Conservation (phyloP, 257 asterid genomes). For the Penstemon davidsonii region DNA sequence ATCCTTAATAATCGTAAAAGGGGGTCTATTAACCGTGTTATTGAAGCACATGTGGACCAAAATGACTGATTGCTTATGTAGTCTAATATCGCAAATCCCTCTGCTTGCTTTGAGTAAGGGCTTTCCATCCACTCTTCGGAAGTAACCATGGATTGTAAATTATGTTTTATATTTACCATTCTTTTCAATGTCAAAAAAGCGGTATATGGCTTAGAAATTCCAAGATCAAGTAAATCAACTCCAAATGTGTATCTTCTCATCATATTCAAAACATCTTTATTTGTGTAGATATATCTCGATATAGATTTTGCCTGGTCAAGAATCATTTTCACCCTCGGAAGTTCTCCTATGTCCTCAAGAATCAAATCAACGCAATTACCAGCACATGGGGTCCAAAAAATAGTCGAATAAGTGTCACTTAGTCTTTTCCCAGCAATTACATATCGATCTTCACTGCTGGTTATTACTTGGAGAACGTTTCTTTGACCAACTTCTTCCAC, state of each 20-base stretch:
- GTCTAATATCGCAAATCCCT: slow-evolving; percentile 51
- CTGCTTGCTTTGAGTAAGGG: slow-evolving; percentile 62
- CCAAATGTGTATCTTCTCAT: slow-evolving; percentile 74
- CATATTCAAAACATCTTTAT: slow-evolving; percentile 57
- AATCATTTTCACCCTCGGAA: slow-evolving; percentile 48
- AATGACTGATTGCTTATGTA: slow-evolving; percentile 52
- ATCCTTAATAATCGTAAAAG: slow-evolving; percentile 67
- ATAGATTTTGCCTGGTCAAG: slow-evolving; percentile 74
- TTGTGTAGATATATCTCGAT: slow-evolving; percentile 68
- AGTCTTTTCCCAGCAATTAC: slow-evolving; percentile 67
- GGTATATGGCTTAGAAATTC: slow-evolving; percentile 50
- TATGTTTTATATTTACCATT: slow-evolving; percentile 61
- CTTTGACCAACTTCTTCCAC: slow-evolving; percentile 77
- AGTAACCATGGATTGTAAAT: slow-evolving; percentile 73
- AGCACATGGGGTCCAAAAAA: slow-evolving; percentile 92
- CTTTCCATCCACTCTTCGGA: slow-evolving; percentile 87
- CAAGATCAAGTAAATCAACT: slow-evolving; percentile 71
- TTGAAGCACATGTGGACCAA: slow-evolving; percentile 60
- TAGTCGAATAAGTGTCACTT: slow-evolving; percentile 58
- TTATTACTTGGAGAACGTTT: slow-evolving; percentile 75
- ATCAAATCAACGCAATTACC: slow-evolving; percentile 64
- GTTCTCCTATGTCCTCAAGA: slow-evolving; percentile 64
- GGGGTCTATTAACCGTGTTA: slow-evolving; percentile 59
- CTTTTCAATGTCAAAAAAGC: slow-evolving; percentile 68
- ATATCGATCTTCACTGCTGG: slow-evolving; percentile 66